These are phyloP conservation scores for Solanum bukasovii DNA, from an alignment of 257 asterid species.

Conservation along the genomic window DNA sequence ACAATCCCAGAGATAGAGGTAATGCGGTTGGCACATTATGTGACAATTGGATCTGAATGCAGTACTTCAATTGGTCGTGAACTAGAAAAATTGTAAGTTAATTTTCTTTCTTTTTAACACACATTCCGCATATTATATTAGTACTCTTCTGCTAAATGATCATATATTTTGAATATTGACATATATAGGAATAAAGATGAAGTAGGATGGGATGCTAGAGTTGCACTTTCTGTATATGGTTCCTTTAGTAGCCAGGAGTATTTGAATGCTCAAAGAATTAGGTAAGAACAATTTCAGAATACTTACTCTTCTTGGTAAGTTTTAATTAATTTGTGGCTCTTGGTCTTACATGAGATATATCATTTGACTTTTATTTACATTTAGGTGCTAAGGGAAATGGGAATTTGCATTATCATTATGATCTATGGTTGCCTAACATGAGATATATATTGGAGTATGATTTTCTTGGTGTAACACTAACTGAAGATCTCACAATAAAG, in stretches of 20 bases:
- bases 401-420: not conserved
- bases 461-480: too few species aligned
- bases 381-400: not conserved
- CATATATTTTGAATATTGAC: not conserved
- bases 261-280: constrained; percentile 68
- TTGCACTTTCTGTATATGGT: constrained; percentile 59
- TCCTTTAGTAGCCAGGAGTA: constrained; percentile 77
- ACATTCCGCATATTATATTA: not conserved
- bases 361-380: not conserved
- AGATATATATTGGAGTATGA: too few species aligned
- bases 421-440: too few species aligned
- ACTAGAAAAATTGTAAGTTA: constrained; percentile 43
- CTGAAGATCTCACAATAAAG: too few species aligned
- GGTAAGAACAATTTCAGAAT: constrained; percentile 20
- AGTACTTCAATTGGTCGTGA: constrained; percentile 35
- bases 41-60: constrained; percentile 80
- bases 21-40: constrained; percentile 85
- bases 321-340: not conserved
- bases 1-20: constrained; percentile 81
- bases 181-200: constrained; percentile 40
- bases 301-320: not conserved
- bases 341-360: not conserved
- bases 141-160: not conserved
- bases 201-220: constrained; percentile 86
- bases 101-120: not conserved